Base-by-base conservation (phyloP, 306 rosid genomes). In the Begonia loranthoides region DNA sequence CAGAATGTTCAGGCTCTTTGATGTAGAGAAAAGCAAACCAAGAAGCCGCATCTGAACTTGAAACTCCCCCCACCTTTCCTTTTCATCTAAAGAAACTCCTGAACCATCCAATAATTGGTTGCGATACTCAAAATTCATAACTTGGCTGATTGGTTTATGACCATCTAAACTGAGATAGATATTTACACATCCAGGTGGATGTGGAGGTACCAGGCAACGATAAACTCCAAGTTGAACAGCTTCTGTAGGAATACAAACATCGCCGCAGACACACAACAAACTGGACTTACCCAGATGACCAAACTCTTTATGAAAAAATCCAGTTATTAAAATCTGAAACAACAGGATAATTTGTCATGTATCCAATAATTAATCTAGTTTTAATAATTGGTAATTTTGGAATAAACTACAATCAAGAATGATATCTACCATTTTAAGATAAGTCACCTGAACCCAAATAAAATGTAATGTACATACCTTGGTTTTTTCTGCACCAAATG, bases 71-170 rank as follows among this genome's bases (percentile, higher is more conserved):
- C 79, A 61, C 45, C 59, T 73, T 69, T 54, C 12, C 15, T 21
- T 74, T 49, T 67, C 76, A 56, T 80, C 96, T 41, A 52, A 16
- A 33, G 77, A 60, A 66, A 67, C 55, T 41, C 46, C 48, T 16
- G 75, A 76, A 13, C 60, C 73, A 43, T 69, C 80, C 65, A 64
- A 58, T 54, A 67, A 36, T 59, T 87, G 72, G 59, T 83, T 57
- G 47, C 87, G 93, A 59, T 72, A 92, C 73, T 83, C 94, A 48
- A 92, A 86, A 77, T 63, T 70, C 65, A 83, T 64, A 66, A 79
- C 79, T 79, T 74, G 93, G 69, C 96, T 92, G 38, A 92, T 79
- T 45, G 99, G 96, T 66, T 76, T 83, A 44, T 70, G 87, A 61
- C 84, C 94, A 71, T 81, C 94, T 57, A 78, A 15, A 66, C 94